Conservation (phyloP, 2,329 filamentous ascomycete species). For the Aspergillus pseudoglaucus region DNA sequence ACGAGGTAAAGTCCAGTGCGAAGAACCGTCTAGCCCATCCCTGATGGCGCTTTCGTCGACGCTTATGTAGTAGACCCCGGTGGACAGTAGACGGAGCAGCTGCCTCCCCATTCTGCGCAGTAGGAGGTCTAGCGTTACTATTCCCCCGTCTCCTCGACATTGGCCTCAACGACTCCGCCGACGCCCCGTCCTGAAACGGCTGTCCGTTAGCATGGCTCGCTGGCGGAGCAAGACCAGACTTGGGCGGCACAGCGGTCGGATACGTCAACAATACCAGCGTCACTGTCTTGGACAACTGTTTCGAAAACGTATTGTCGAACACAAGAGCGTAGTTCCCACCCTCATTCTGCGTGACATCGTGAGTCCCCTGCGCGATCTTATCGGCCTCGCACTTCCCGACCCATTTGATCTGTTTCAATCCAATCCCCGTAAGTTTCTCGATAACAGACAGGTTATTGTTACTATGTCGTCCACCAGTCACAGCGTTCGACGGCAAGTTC, state of each 20-base stretch:
- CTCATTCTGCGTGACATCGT: slow-evolving; percentile 66
- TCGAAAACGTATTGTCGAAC: slow-evolving; percentile 98
- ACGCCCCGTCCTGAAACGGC: slow-evolving; percentile 39
- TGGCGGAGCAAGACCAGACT: slow-evolving; percentile 38
- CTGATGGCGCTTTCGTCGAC: slow-evolving; percentile 86
- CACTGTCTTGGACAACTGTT: slow-evolving; percentile 86
- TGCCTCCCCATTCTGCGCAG: slow-evolving; percentile 19
- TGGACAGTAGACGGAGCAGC: slow-evolving; percentile 54
- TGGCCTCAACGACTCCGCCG: slow-evolving; percentile 46
- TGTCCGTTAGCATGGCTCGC: slow-evolving; percentile 36
- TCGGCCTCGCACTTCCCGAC: slow-evolving; percentile 93
- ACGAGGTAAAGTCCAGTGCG: slow-evolving; percentile 88
- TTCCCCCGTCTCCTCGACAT: slow-evolving; percentile 27
- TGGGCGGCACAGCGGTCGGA: slow-evolving; percentile 59
- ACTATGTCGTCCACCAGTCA: slow-evolving; percentile 52
- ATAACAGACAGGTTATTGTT: slow-evolving; percentile 61
- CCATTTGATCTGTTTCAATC: slow-evolving; percentile 64
- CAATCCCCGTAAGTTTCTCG: slow-evolving; percentile 57
- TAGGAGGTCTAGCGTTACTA: slow-evolving; percentile 19
- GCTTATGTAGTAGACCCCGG: slow-evolving; percentile 79
- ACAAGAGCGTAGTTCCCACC: slow-evolving; percentile 94
- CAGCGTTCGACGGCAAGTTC: slow-evolving; percentile 23
- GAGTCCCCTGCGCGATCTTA: slow-evolving; percentile 84
- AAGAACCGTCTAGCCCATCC: slow-evolving; percentile 92
- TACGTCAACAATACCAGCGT: slow-evolving; percentile 94